These are phyloP conservation scores for Urochloa ruziziensis DNA, from an alignment of 176 grass and related monocot species.

Conservation along the genomic window DNA sequence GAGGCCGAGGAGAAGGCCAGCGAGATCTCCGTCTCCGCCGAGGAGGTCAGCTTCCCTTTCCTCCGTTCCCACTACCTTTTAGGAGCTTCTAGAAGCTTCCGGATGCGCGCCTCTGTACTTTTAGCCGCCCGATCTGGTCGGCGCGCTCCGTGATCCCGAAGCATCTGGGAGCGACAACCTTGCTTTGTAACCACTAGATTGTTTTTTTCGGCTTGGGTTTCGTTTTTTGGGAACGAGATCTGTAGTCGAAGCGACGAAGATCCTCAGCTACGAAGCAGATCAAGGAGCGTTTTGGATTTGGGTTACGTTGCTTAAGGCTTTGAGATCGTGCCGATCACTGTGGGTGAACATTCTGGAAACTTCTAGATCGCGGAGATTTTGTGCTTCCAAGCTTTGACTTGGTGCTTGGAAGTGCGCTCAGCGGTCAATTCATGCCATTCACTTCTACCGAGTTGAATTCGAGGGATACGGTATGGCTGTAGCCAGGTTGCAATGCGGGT, in stretches of 20 bases:
- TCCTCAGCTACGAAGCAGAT: constrained; percentile 1
- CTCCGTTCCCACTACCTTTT: not conserved
- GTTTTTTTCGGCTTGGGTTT: not conserved
- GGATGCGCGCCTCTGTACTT: not conserved
- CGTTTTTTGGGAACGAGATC: constrained; percentile 11
- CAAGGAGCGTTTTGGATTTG: not conserved
- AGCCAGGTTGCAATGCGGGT: not conserved
- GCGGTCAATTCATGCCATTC: constrained; percentile 9
- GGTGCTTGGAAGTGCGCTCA: not conserved
- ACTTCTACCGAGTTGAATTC: not conserved
- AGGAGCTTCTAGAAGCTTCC: constrained; percentile 6
- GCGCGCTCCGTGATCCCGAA: constrained; percentile 10
- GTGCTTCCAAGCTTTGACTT: not conserved
- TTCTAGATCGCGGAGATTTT: constrained; percentile 11
- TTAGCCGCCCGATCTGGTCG: not conserved
- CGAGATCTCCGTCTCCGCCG: constrained; percentile 97
- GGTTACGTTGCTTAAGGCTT: not conserved
- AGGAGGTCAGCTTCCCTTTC: constrained; percentile 59
- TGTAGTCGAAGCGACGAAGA: not conserved
- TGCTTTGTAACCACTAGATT: not conserved
- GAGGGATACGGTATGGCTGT: not conserved
- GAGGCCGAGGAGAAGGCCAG: constrained; percentile 98
- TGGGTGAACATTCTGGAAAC: not conserved
- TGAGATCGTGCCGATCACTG: not conserved
- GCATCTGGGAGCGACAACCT: not conserved